A percentile compares a stretch with the other conserved stretches of the same genome.
These are phyloP conservation scores for Melampsora abietis-canadensis DNA, from an alignment of 1,284 basidiomycete genomes.

Conservation along the genomic window DNA sequence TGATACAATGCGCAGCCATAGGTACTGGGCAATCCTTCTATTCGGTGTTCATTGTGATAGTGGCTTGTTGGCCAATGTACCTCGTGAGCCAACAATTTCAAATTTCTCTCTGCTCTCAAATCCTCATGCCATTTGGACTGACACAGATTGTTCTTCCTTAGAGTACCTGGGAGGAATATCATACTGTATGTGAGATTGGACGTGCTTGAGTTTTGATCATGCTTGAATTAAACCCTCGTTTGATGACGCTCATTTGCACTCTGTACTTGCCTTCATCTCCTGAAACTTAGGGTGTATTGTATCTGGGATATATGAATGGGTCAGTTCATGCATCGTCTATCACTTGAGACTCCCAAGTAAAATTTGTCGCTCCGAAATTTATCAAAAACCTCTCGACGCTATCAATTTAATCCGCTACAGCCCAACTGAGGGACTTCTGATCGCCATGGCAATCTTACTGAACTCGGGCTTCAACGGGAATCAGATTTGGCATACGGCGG, in stretches of 20 bases:
- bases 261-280: background rate
- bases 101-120: background rate
- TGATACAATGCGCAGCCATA: conserved; percentile 37
- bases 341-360: background rate
- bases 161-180: conserved; percentile 43
- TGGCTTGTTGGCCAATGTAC: conserved; percentile 43
- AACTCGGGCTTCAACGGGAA: conserved; percentile 20
- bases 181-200: conserved; percentile 23
- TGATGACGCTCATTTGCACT: background rate
- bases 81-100: conserved; percentile 8
- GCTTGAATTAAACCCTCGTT: background rate
- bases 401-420: background rate
- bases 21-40: conserved; percentile 34
- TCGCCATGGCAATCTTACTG: conserved; percentile 33
- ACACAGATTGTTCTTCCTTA: background rate
- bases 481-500: conserved; percentile 26
- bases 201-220: background rate
- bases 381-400: background rate
- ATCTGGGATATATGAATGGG: conserved; percentile 40
- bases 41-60: conserved; percentile 35
- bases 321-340: background rate
- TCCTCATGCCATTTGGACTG: background rate
- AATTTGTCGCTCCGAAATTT: background rate
- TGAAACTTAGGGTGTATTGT: conserved; percentile 29
- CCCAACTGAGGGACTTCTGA: conserved; percentile 38